Conservation (phyloP, 495 filamentous ascomycete species). For the Trichoderma reesei region DNA sequence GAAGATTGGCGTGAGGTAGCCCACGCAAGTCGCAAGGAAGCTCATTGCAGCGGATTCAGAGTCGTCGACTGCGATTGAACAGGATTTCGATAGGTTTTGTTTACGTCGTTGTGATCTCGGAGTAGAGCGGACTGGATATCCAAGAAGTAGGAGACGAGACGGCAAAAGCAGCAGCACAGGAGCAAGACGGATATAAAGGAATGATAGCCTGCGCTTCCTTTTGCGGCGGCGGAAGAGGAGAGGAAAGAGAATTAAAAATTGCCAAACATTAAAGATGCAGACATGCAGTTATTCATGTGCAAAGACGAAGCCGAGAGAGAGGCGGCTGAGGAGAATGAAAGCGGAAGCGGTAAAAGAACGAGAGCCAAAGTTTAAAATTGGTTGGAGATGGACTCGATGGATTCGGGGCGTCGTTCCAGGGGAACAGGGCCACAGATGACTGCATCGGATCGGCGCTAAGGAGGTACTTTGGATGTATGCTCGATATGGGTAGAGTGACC, state of each 20-base stretch:
- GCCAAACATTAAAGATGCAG: too few species aligned
- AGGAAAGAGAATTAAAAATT: not conserved
- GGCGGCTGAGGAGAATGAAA: not conserved
- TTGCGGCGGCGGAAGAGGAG: not conserved
- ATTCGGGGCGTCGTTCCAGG: not conserved
- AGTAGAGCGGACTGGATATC: not conserved
- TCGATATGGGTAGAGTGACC: too few species aligned
- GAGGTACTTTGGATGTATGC: not conserved
- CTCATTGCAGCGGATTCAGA: constrained; percentile 21
- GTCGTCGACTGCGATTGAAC: not conserved
- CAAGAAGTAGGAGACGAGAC: not conserved
- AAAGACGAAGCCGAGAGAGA: not conserved
- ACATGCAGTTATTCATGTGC: not conserved
- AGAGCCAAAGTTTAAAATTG: constrained; percentile 6
- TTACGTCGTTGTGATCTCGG: not conserved
- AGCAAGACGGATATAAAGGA: too few species aligned
- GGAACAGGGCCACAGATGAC: not conserved
- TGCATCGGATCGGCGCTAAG: not conserved
- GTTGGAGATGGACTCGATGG: not conserved
- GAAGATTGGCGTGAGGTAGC: constrained; percentile 45
- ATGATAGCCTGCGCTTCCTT: not conserved
- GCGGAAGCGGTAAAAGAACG: constrained; percentile 7
- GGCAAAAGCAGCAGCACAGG: not conserved
- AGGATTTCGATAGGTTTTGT: not conserved
- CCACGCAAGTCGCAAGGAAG: constrained; percentile 34